Evolutionary conservation across 495 filamentous ascomycete genomes (phyloP).

Genomic region (Arthonia radiata): DNA sequence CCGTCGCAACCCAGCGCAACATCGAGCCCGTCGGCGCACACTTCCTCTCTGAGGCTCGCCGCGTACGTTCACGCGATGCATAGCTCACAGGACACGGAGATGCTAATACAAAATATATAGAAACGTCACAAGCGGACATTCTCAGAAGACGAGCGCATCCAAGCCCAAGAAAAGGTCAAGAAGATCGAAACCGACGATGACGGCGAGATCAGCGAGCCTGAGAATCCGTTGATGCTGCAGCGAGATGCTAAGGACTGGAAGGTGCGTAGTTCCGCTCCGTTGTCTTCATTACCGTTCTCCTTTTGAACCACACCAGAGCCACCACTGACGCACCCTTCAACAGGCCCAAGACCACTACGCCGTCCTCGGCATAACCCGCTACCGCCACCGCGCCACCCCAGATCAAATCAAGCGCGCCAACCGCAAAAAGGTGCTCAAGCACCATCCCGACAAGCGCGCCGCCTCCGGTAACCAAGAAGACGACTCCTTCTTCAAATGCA

Average conservation of each 20-base stretch:
- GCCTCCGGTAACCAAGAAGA: constrained; percentile 57
- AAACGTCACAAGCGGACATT: constrained; percentile 91
- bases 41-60: constrained; percentile 89
- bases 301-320: constrained; percentile 2
- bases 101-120: constrained; percentile 13
- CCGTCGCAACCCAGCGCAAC: constrained; percentile 47
- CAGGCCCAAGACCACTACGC: constrained; percentile 95
- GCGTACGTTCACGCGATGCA: constrained; percentile 27
- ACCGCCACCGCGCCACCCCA: constrained; percentile 76
- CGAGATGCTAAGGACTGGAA: constrained; percentile 99
- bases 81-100: constrained; percentile 1
- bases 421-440: constrained; percentile 96
- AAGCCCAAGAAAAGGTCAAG: constrained; percentile 81
- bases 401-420: constrained; percentile 97
- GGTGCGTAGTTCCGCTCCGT: constrained; percentile 22
- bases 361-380: constrained; percentile 76
- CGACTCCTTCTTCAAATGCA: constrained; percentile 99
- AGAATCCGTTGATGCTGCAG: constrained; percentile 71
- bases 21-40: constrained; percentile 91
- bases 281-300: not conserved
- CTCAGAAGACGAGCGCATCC: constrained; percentile 92
- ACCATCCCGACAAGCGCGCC: constrained; percentile 97
- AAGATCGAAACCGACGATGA: constrained; percentile 83
- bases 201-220: constrained; percentile 73
- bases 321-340: constrained; percentile 10